Evolutionary conservation across 257 asterid genomes (phyloP), one percentile per base, ranked within the genome.

Genomic region (Gynochthodes officinalis): DNA sequence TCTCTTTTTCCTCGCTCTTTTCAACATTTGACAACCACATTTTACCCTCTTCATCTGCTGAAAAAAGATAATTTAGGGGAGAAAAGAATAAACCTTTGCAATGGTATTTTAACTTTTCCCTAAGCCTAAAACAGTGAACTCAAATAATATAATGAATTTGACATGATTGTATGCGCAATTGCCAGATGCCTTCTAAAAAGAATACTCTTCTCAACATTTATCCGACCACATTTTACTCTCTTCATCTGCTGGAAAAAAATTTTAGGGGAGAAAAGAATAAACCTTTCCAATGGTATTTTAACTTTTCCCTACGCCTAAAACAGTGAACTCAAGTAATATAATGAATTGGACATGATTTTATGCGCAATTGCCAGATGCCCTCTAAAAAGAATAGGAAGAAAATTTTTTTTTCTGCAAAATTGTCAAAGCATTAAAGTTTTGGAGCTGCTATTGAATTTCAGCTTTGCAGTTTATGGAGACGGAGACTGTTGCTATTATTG

Each of bases 381-480:
- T 35, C 50, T 5, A 7, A 39, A 37, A 39, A 16, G 14, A 37
- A 15, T 33, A 33, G n/a, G n/a, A n/a, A n/a, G n/a, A n/a, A n/a
- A n/a, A n/a, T n/a, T n/a, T n/a, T 33, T 19, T n/a, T 2, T 67
- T 44, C 30, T 32, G 62, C 50, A 16, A 33, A 25, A 11, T 71
- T 59, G 54, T 27, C 25, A 32, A 42, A 35, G 19, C 69, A 1
- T 21, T 64, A 23, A 43, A 42, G 23, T 65, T 25, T 46, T 8
- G 5, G 48, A 27, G 35, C 46, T 59, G 49, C 25, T 44, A 21
- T 61, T 46, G 54, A 19, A 65, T 74, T 77, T 71, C 83, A 84
- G 89, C 83, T 35, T 73, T 84, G 77, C 78, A 73, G 74, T 80
- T 84, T 55, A 77, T 82, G 89, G 82, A 84, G 79, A 80, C 78